These are phyloP conservation scores for Populus tomentosa DNA, from an alignment of 441 rosid species.

Conservation along the genomic window DNA sequence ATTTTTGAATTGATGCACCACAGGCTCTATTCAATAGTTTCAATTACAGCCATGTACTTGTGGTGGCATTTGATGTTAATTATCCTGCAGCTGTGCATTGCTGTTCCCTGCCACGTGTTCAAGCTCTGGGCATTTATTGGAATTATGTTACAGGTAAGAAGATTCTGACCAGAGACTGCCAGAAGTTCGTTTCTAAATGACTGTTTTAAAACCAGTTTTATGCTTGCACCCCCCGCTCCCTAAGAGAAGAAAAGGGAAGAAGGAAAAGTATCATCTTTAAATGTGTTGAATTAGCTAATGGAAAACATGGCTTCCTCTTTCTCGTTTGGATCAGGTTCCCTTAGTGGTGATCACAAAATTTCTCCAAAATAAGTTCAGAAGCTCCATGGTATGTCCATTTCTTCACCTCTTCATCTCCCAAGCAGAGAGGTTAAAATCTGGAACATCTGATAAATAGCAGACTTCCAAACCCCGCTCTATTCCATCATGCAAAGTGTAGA, in stretches of 20 bases:
- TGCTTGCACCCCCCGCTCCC: too few species aligned
- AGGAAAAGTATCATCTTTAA: background rate
- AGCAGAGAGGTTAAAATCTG: background rate
- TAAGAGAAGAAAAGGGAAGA: background rate
- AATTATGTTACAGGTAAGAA: conserved; percentile 69
- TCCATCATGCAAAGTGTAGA: background rate
- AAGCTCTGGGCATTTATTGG: conserved; percentile 75
- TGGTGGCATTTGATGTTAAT: background rate
- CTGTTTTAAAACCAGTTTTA: too few species aligned
- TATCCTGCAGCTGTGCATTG: conserved; percentile 65
- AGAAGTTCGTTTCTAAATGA: background rate
- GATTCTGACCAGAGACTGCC: background rate
- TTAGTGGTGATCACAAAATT: conserved; percentile 50
- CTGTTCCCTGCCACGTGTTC: conserved; percentile 72
- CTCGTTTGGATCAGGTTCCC: conserved; percentile 45
- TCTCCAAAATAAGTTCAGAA: conserved; percentile 54
- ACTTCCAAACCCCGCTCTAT: too few species aligned
- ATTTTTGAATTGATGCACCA: background rate
- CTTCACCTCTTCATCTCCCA: background rate
- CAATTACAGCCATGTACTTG: background rate
- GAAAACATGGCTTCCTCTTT: background rate
- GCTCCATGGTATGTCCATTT: conserved; percentile 59
- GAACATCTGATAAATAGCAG: background rate
- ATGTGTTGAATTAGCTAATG: background rate
- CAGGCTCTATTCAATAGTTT: background rate